These are phyloP conservation scores for Pisolithus tinctorius DNA, from an alignment of 768 basidiomycete species.

Conservation along the genomic window DNA sequence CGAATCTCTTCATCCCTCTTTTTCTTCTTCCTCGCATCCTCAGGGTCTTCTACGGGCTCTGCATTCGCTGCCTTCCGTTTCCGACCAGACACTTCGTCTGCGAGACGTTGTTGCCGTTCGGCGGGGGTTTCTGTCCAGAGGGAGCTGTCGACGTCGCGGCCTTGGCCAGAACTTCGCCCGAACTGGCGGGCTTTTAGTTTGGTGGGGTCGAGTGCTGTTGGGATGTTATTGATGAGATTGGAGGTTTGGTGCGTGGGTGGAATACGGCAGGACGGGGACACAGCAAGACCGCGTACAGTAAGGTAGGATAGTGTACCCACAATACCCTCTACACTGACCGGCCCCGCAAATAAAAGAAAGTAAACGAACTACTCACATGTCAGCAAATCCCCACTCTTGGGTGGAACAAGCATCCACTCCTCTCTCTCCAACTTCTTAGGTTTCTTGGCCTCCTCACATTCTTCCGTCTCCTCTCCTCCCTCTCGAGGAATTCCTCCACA, in stretches of 20 bases:
- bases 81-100: conserved; percentile 92
- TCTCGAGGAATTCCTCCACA: conserved; percentile 77
- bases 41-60: conserved; percentile 30
- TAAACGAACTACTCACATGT: not conserved
- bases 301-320: too few relatives aligned
- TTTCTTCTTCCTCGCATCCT: conserved; percentile 45
- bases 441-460: conserved; percentile 73
- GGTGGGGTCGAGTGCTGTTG: conserved; percentile 78
- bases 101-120: conserved; percentile 84
- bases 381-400: conserved; percentile 64
- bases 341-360: not conserved
- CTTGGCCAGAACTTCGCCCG: conserved; percentile 44
- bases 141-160: conserved; percentile 45
- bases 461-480: conserved; percentile 72
- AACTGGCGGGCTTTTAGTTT: conserved; percentile 79
- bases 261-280: too few relatives aligned
- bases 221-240: not conserved
- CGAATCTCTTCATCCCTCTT: conserved; percentile 64
- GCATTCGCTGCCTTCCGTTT: conserved; percentile 64
- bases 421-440: conserved; percentile 79
- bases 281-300: not conserved
- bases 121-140: conserved; percentile 98
- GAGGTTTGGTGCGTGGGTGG: not conserved
- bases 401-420: conserved; percentile 98
- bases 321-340: not conserved